A percentile compares a stretch with the other conserved stretches of the same genome.
Conservation (phyloP, 257 asterid genomes). For the Eucommia ulmoides region DNA sequence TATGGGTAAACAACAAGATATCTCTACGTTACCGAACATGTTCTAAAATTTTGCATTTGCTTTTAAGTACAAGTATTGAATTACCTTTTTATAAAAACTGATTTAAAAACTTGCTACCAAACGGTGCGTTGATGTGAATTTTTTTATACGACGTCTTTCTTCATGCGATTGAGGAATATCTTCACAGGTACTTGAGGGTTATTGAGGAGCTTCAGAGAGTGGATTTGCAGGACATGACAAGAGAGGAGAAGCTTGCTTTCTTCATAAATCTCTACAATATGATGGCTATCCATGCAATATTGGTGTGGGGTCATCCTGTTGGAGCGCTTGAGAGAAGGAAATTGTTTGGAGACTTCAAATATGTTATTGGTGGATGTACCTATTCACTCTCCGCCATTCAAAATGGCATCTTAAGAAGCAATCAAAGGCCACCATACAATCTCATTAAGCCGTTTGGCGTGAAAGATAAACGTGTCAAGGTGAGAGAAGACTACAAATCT, state of each 20-base stretch:
- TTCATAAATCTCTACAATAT: constrained; percentile 71
- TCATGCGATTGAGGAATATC: constrained; percentile 4
- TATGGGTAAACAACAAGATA: no score
- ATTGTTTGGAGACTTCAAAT: constrained; percentile 73
- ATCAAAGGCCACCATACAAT: constrained; percentile 87
- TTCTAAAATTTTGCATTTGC: no score
- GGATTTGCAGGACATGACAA: constrained; percentile 41
- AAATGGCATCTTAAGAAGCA: constrained; percentile 79
- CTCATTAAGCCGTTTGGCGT: constrained; percentile 60
- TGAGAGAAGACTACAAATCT: no score
- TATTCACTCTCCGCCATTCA: constrained; percentile 76
- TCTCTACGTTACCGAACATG: no score
- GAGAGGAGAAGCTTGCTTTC: constrained; percentile 86
- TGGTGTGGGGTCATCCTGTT: constrained; percentile 64
- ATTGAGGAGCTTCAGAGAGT: constrained; percentile 89
- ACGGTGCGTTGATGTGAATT: no score
- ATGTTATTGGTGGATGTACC: constrained; percentile 81
- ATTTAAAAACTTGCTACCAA: no score
- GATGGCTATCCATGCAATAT: constrained; percentile 69
- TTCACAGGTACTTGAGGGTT: constrained; percentile 64
- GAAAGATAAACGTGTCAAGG: constrained; percentile 55
- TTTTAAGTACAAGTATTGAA: no score
- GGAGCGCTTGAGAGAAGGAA: constrained; percentile 65
- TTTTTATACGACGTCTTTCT: no score
- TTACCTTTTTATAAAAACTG: no score